Percentiles rank a stretch among this genome's conserved stretches.
phyloP scores from a whole-genome alignment of 2,329 filamentous ascomycete genomes.

The Aurifilum marmelostoma region DNA sequence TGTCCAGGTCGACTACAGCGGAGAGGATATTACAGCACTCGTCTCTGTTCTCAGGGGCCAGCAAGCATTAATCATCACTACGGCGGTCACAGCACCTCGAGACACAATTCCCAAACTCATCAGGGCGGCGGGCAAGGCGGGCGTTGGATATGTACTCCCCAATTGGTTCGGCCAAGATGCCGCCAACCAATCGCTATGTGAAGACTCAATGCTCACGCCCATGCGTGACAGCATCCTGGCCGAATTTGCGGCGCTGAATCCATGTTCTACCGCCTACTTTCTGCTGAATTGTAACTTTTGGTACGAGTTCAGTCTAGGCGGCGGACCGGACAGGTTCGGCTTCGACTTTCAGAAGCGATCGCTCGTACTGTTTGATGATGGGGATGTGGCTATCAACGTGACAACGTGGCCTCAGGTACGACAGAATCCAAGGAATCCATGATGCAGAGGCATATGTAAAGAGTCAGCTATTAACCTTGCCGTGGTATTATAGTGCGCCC shows the following conservation, averaged over 20 bases:
- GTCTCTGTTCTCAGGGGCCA: constrained; percentile 37
- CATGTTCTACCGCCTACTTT: constrained; percentile 38
- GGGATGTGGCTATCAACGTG: constrained; percentile 56
- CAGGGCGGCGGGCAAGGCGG: constrained; percentile 46
- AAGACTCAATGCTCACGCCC: constrained; percentile 19
- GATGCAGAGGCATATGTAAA: background rate
- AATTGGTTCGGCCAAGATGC: constrained; percentile 42
- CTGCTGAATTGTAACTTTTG: constrained; percentile 49
- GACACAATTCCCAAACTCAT: constrained; percentile 45
- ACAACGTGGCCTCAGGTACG: constrained; percentile 59
- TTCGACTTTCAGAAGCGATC: constrained; percentile 34
- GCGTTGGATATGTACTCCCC: constrained; percentile 48
- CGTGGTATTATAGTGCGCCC: constrained; percentile 35
- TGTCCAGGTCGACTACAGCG: constrained; percentile 47
- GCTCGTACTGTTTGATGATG: constrained; percentile 54
- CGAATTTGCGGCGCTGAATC: constrained; percentile 41
- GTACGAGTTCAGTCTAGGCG: constrained; percentile 54
- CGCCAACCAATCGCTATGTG: constrained; percentile 21
- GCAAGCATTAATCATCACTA: constrained; percentile 44
- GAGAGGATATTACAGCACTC: constrained; percentile 37
- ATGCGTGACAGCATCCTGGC: constrained; percentile 26
- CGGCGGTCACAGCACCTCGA: constrained; percentile 40
- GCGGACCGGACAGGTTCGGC: constrained; percentile 32
- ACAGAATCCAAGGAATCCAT: background rate
- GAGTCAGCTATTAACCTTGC: background rate